Evolutionary conservation across 768 basidiomycete species (phyloP), one percentile per base, ranked within the genome.

Genomic region (Tephrocybe sp.): DNA sequence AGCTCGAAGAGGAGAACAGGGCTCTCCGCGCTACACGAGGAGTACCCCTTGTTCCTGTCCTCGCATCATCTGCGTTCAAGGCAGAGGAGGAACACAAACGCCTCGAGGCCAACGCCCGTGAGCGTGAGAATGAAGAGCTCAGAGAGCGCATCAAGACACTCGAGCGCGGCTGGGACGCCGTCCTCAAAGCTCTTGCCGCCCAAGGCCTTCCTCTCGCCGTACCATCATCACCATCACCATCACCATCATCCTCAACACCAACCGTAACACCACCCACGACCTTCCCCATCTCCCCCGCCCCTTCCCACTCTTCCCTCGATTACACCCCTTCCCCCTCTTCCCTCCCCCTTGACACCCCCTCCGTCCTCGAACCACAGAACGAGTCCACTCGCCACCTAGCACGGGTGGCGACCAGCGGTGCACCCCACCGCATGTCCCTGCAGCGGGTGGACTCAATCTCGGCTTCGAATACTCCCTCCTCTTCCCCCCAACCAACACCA

Each of bases 381-480:
- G 76, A 85, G 65, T 70, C 87, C 84, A 88, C 91, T 93, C 84
- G 91, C 91, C 91, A 93, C 86, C 86, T 88, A 87, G 91, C 91
- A 93, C 91, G 91, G 91, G 87, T 93, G 91, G 91, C 81, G 91
- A 84, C 79, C 83, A 79, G 78, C 75, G 77, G 72, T 65, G 70
- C 28, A 8, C 69, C 72, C 70, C 70, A 61, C 71, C 78, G 77
- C 36, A 77, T 82, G 85, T 76, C 91, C 91, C 88, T 85, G 91
- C 91, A 93, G 91, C 91, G 90, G 91, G 90, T 89, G 87, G 85
- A 72, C 71, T 75, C 49, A 22, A 56, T 55, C 53, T 55, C 58
- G n/a, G n/a, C n/a, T n/a, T n/a, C n/a, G n/a, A n/a, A n/a, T 58
- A 32, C 31, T 35, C 18, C 62, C 48, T 36, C 32, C n/a, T 19